Evolutionary conservation across 2,329 filamentous ascomycete genomes (phyloP).

Genomic region (Trichoderma sp.): DNA sequence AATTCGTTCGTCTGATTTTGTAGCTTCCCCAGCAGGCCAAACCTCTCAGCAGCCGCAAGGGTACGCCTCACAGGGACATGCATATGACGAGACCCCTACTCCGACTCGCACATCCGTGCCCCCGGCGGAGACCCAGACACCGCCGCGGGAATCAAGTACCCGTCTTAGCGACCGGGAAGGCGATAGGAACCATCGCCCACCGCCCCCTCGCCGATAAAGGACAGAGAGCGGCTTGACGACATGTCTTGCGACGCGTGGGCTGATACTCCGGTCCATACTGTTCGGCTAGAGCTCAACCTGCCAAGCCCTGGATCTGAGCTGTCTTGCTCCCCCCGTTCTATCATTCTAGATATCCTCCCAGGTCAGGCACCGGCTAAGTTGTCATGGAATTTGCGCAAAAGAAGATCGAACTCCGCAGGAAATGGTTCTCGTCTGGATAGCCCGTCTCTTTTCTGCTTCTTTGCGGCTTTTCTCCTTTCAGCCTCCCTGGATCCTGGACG

Average conservation of each 20-base stretch:
- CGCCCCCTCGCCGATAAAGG: conserved; percentile 43
- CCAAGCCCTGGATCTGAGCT: conserved; percentile 35
- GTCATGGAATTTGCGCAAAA: conserved; percentile 20
- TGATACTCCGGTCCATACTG: conserved; percentile 38
- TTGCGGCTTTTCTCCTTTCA: conserved; percentile 8
- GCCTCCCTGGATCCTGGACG: conserved; percentile 22
- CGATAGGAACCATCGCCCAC: conserved; percentile 47
- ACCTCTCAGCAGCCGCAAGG: conserved; percentile 40
- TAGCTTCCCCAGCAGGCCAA: conserved; percentile 57
- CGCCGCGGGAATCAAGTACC: conserved; percentile 42
- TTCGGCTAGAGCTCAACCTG: conserved; percentile 36
- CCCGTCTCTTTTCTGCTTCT: conserved; percentile 5
- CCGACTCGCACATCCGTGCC: conserved; percentile 42
- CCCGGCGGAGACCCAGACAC: conserved; percentile 46
- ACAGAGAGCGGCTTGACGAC: conserved; percentile 20
- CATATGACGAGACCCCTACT: conserved; percentile 55
- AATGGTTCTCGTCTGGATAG: conserved; percentile 18
- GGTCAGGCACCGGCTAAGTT: conserved; percentile 31
- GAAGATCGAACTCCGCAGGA: conserved; percentile 8
- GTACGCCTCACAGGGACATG: conserved; percentile 51
- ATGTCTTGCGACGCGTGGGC: conserved; percentile 35
- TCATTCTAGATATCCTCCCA: conserved; percentile 8
- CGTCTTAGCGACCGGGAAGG: conserved; percentile 49
- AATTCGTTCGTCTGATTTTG: conserved; percentile 47
- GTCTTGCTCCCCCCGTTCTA: conserved; percentile 27